Base-by-base conservation (phyloP, 164 flowering plant species). In the Berberis vulgaris region DNA sequence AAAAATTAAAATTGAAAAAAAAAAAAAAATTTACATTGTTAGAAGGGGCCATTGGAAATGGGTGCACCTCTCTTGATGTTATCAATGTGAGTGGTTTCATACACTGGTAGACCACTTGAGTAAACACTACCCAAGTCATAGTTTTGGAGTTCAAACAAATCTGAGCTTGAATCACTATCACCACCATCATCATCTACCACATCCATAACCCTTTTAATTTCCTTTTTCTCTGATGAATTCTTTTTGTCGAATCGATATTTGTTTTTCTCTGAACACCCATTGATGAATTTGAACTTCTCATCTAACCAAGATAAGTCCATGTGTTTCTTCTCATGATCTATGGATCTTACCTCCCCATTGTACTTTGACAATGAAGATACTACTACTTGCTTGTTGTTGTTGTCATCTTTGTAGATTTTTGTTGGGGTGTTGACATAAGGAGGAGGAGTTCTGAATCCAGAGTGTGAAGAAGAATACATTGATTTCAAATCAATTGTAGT, bases 131-230 rank as follows among this genome's bases (percentile, higher is more conserved):
- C 86, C 77, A 87, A 71, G 39, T 86, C 93, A 77, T 80, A 80
- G 66, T 84, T 88, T 52, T 80, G 86, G 69, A 93, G 69, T 73
- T 93, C 98, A 69, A 93, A 93, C 67, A 93, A 75, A 82, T 93
- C 98, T 61, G 98, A 93, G 66, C 98, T 89, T 67, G 98, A 84
- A 74, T 92, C 98, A 73, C 96, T 92, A 12, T 91, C 92, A 44
- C 61, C 83, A 7, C 84, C 91, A 69, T 79, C 89, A 62, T 82
- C 91, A 7, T 61, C 71, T 41, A 61, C 75, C 57, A 57, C 63
- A 54, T 9, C 54, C 49, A 72, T 6, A 49, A 46, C 65, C 65
- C 72, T 75, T 47, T 52, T 74, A 13, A 64, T 52, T 13, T 76
- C 77, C 49, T 76, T 69, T 52, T 77, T 74, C 39, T 71, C 73